phyloP scores from a whole-genome alignment of 2,329 filamentous ascomycete genomes.

The Pseudogymnoascus sp. region DNA sequence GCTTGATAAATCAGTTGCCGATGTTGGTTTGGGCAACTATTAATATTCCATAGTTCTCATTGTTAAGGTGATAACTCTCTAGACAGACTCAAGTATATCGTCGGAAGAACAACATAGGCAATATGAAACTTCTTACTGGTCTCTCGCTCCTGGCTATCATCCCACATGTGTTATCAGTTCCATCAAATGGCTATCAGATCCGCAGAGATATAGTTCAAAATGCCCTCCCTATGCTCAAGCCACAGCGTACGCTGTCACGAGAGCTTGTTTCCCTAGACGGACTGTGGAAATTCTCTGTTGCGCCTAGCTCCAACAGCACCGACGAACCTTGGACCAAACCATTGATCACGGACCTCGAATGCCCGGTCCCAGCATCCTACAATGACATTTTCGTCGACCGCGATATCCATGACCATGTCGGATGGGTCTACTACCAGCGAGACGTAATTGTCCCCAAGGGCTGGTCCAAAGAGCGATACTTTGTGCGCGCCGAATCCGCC shows the following conservation, averaged over 20 bases:
- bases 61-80: neutral
- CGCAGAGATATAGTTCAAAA: neutral
- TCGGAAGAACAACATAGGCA: neutral
- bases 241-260: constrained; percentile 15
- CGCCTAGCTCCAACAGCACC: neutral
- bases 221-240: constrained; percentile 16
- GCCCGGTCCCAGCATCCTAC: constrained; percentile 22
- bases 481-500: constrained; percentile 24
- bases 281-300: constrained; percentile 20
- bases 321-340: neutral
- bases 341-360: neutral
- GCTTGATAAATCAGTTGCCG: neutral
- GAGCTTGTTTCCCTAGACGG: constrained; percentile 19
- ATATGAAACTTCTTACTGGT: neutral
- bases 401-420: constrained; percentile 24
- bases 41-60: neutral
- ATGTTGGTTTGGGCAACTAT: neutral
- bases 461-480: constrained; percentile 17
- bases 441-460: constrained; percentile 19
- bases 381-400: constrained; percentile 21
- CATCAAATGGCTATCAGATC: neutral
- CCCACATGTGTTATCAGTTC: neutral
- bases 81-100: neutral
- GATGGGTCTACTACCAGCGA: constrained; percentile 28
- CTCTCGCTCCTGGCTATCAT: neutral